Evolutionary conservation across 495 filamentous ascomycete species (phyloP).

Genomic region (Ramalina peruviana): DNA sequence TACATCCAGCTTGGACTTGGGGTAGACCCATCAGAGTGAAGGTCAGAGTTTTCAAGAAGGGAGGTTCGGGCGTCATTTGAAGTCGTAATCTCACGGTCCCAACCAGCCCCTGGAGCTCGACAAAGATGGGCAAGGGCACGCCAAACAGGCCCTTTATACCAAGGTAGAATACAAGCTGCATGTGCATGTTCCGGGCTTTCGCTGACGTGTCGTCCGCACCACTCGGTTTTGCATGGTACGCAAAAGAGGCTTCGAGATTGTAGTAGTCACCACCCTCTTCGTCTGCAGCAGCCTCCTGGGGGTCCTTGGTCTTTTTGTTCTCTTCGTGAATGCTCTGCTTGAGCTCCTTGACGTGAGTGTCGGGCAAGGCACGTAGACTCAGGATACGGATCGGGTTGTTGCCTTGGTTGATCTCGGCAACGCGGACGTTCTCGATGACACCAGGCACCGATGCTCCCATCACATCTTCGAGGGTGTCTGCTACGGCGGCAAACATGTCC

Average conservation of each 20-base stretch:
- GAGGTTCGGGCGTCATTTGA: constrained; percentile 74
- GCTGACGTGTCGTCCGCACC: constrained; percentile 45
- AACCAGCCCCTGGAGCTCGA: constrained; percentile 73
- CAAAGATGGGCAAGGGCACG: constrained; percentile 76
- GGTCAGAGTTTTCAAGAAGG: constrained; percentile 81
- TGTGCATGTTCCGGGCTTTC: constrained; percentile 89
- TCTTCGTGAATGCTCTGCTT: constrained; percentile 66
- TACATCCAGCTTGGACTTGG: constrained; percentile 78
- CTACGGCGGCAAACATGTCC: constrained; percentile 71
- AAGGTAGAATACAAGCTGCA: constrained; percentile 88
- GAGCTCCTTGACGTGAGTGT: constrained; percentile 61
- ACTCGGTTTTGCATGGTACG: constrained; percentile 79
- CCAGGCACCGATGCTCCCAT: constrained; percentile 91
- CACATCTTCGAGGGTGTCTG: constrained; percentile 72
- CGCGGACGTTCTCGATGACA: constrained; percentile 82
- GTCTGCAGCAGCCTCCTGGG: constrained; percentile 74
- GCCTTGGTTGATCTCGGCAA: constrained; percentile 92
- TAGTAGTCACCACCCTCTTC: constrained; percentile 90
- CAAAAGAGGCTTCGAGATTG: constrained; percentile 86
- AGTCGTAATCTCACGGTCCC: constrained; percentile 73
- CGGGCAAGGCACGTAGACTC: constrained; percentile 78
- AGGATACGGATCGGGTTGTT: constrained; percentile 79
- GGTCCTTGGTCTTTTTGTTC: constrained; percentile 68
- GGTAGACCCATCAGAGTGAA: constrained; percentile 89
- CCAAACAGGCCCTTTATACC: constrained; percentile 71